Evolutionary conservation across 352 stramenopile species (phyloP), one percentile per base, ranked within the genome.

Genomic region (Globisporangium iwayamae): DNA sequence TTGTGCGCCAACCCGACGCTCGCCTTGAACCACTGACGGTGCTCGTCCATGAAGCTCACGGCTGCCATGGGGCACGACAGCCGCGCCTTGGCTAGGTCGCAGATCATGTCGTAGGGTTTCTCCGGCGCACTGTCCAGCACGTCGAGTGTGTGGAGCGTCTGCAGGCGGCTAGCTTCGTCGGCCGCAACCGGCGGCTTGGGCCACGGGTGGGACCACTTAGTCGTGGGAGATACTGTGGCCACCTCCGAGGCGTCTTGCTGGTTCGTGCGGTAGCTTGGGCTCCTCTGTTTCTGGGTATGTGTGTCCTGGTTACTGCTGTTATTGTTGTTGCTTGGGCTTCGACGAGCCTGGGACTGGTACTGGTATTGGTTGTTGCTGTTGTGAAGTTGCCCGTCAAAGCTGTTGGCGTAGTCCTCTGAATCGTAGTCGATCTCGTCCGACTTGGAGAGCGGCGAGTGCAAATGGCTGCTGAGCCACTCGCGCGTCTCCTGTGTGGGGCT

Each of bases 11-110:
- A 63, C 0, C 86, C 83, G 14, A 68, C 71, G 50, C 80, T 93
- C 14, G 86, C 74, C 63, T 92, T 90, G 67, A 93, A 92, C 82
- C 82, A 91, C 73, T 94, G 82, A 41, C 73, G 72, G 52, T 89
- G 76, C 54, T 87, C 75, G 55, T 92, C 86, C 60, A 94, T 68
- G 65, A 93, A 91, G 66, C 83, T 89, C 58, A 94, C 84, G 3
- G 83, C 85, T 28, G 86, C 83, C 76, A 94, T 93, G 3, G 82
- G 75, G 56, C 83, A 92, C 51, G 73, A 69, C 28, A 93, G 60
- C 10, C 76, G 77, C 13, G 76, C 72, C 57, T 89, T 90, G 38
- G 83, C 83, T 2, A 92, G 67, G 62, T 92, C 81, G 54, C 86
- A 94, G 63, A 94, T 89, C 72, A 87, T 83, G 67, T 89, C 79